Conservation (phyloP, 2,329 filamentous ascomycete genomes). For the Biscogniauxia sp. region DNA sequence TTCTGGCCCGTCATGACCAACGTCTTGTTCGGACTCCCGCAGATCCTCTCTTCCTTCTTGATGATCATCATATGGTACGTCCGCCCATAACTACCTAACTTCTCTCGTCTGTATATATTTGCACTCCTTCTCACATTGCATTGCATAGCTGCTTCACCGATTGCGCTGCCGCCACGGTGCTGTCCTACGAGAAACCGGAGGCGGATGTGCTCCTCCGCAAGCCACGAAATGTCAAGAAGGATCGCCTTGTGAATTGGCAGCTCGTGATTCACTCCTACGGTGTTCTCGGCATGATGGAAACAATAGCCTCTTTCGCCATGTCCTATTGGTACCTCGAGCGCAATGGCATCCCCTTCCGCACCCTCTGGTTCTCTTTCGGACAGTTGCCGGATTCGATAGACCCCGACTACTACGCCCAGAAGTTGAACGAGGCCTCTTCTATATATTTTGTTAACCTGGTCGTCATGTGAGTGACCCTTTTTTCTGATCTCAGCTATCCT, state of each 20-base stretch:
- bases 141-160: constrained; percentile 67
- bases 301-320: constrained; percentile 60
- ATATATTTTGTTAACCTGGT: constrained; percentile 81
- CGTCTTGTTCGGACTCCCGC: constrained; percentile 68
- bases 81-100: constrained; percentile 28
- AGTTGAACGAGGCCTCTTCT: constrained; percentile 64
- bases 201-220: constrained; percentile 69
- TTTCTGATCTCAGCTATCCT: too few relatives aligned
- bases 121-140: constrained; percentile 7
- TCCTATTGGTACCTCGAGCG: constrained; percentile 64
- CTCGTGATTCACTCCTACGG: constrained; percentile 72
- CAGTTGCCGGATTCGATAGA: constrained; percentile 47
- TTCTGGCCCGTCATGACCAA: constrained; percentile 76
- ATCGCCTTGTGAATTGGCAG: constrained; percentile 71
- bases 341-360: constrained; percentile 61
- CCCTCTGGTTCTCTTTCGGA: constrained; percentile 68
- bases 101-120: neutral
- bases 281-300: constrained; percentile 65
- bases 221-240: constrained; percentile 66
- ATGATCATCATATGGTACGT: constrained; percentile 64
- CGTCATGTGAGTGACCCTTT: constrained; percentile 69
- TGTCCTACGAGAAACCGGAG: constrained; percentile 76
- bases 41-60: constrained; percentile 70
- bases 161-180: constrained; percentile 67
- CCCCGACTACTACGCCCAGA: constrained; percentile 50